A percentile compares a stretch with the other conserved stretches of the same genome.
These are phyloP conservation scores for Jatropha multifida DNA, from an alignment of 441 rosid species.

Conservation along the genomic window DNA sequence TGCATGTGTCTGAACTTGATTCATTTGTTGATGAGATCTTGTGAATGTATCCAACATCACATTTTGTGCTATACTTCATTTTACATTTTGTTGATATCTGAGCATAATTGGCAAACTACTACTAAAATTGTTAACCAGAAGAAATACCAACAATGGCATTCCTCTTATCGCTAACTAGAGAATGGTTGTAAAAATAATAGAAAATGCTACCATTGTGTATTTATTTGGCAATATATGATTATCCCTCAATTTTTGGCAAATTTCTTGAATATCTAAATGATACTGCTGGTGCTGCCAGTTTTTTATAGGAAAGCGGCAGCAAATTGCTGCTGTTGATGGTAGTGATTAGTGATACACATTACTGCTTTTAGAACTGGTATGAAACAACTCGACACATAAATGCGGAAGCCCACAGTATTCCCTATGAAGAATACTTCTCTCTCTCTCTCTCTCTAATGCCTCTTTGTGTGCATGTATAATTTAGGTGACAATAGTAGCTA, in stretches of 20 bases:
- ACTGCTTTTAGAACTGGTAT: background rate
- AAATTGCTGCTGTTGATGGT: background rate
- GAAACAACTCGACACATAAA: background rate
- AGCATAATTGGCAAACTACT: background rate
- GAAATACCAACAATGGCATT: background rate
- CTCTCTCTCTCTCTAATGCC: background rate
- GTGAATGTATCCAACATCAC: background rate
- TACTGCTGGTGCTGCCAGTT: background rate
- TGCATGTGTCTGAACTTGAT: background rate
- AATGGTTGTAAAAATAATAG: too few species aligned
- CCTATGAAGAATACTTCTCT: background rate
- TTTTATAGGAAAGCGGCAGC: background rate
- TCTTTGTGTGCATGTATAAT: background rate
- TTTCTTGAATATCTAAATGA: too few species aligned
- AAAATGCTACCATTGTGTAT: too few species aligned
- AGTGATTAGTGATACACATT: background rate
- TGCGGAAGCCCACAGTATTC: background rate
- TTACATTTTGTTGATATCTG: background rate
- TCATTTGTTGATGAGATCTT: background rate
- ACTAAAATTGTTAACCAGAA: background rate
- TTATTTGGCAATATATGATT: background rate
- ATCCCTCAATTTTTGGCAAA: background rate
- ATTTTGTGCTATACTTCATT: background rate
- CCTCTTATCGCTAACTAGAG: background rate
- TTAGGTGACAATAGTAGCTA: too few species aligned